Base-by-base conservation (phyloP, 257 asterid genomes). In the Galeopsis tetrahit region DNA sequence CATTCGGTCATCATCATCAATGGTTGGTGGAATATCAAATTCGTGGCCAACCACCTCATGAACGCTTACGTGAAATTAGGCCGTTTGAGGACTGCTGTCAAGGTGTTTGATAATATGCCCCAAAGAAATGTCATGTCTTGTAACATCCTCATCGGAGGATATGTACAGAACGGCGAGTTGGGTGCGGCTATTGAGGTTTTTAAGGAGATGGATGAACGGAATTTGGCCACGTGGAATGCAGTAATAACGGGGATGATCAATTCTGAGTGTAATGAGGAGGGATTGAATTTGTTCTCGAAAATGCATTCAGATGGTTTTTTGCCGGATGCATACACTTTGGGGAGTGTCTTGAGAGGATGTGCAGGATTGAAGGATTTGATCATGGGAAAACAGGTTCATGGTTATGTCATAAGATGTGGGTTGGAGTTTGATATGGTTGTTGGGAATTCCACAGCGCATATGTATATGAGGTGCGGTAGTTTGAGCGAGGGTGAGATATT, bases 171-270 rank as follows among this genome's bases (percentile, higher is more conserved):
- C 21, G 96, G 89, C 4, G 81, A 91, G 14, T 74, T 89, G 83
- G 87, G 62, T 38, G 15, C 74, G 21, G 95, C 98, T 1, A 31
- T 74, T 53, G 78, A 81, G 77, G 6, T 89, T 36, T 94, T 94
- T 81, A 71, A 88, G 13, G 80, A 81, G 75, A 91, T 94, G 98
- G 79, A 69, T 42, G 77, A 33, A 28, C 87, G 89, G 68, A 94
- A 94, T 78, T 77, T 88, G n/a, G 96, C 96, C 61, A 74, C 98
- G 3, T 94, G 98, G 98, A 94, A 94, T 42, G 97, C 97, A 0
- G 78, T 94, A 74, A 82, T 94, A 33, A 74, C 89, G 3, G 98
- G 96, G 60, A 46, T 85, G 83, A 83, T 89, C 71, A 84, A 83
- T 66, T 81, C 70, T 14, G 95, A 88, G 81, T 69, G 74, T 35